Base-by-base conservation (phyloP, 2,329 filamentous ascomycete species). In the Pyrenophora graminea region DNA sequence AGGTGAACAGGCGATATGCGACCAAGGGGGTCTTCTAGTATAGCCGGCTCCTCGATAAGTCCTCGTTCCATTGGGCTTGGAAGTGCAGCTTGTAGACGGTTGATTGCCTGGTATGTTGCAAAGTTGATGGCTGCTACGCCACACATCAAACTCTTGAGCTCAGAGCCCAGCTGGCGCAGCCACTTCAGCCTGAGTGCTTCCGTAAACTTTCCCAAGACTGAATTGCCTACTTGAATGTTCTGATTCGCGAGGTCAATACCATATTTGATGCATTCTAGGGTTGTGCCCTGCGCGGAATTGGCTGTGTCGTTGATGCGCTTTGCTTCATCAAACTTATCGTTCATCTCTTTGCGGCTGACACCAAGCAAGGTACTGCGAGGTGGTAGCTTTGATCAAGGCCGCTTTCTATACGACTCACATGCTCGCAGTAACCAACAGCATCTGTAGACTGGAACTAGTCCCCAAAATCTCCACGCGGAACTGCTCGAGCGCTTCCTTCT, bases 401-500 rank as follows among this genome's bases (percentile, higher is more conserved):
- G 15, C 3, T 23, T 27, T 27, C 2, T 45, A 6, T 1, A 15
- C 15, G 1, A 19, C 21, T 30, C 25, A 37, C 42, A 30, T 8
- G 13, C 7, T 45, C 1, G 32, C 42, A 6, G 42, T 37, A 2
- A 7, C 8, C 7, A 37, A 34, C 10, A 63, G 42, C 52, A 58
- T 58, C 15, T 59, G 44, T 1, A 61, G 33, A 18, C 48, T 51
- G 3, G 52, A 37, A 15, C 37, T 50, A n/a, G 36, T 51, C 6
- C 30, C 51, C 0, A 37, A 34, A 15, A 61, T 53, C 18, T 63
- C 49, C 1, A 30, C 58, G 0, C 53, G 51, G 17, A 59, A 59
- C 4, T 45, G 43, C n/a, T 53, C 42, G 3, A 59, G 18, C 6
- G 42, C 55, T 7, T 61, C 54, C 23, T 49, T 56, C 15, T 63